A percentile compares a stretch with the other conserved stretches of the same genome.
Evolutionary conservation across 1,139 yeast genomes (phyloP).

Genomic region (Sugiyamaella neomexicana): DNA sequence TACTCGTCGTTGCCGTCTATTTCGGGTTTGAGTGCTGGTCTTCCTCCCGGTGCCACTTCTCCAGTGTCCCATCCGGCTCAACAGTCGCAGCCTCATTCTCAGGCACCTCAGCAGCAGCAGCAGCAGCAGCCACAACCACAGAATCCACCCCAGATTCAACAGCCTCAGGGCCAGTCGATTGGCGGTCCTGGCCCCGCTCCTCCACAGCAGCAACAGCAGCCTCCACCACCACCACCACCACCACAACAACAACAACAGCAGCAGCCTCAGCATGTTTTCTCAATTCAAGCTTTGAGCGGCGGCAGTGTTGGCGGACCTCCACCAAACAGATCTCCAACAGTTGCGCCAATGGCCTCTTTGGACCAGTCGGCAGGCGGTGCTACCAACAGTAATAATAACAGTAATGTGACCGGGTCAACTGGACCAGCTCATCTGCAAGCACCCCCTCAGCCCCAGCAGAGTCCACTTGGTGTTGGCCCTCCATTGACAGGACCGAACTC

Average conservation of each 20-base stretch:
- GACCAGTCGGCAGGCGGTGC: not conserved
- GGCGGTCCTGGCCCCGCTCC: slow-evolving; percentile 25
- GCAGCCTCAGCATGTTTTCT: slow-evolving; percentile 4
- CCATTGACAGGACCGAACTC: slow-evolving; percentile 20
- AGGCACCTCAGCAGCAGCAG: slow-evolving; percentile 20
- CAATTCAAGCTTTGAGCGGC: slow-evolving; percentile 8
- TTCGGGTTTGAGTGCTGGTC: slow-evolving; percentile 20
- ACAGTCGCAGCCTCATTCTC: slow-evolving; percentile 24
- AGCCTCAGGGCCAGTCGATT: slow-evolving; percentile 11
- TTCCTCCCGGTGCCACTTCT: slow-evolving; percentile 13
- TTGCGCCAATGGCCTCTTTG: not conserved
- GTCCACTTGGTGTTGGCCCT: slow-evolving; percentile 17
- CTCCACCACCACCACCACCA: not conserved
- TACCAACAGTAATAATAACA: not conserved
- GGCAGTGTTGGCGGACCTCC: slow-evolving; percentile 7
- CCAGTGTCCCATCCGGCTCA: not conserved
- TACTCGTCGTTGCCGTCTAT: slow-evolving; percentile 25
- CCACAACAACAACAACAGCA: not conserved
- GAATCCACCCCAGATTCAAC: slow-evolving; percentile 3
- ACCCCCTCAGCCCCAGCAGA: slow-evolving; percentile 15
- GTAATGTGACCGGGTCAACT: not conserved
- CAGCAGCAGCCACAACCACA: not conserved
- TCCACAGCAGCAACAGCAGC: slow-evolving; percentile 22
- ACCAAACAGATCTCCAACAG: slow-evolving; percentile 10
- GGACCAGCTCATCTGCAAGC: not conserved